These are phyloP conservation scores for Wakefieldia striispora DNA, from an alignment of 768 basidiomycete species.

Conservation along the genomic window DNA sequence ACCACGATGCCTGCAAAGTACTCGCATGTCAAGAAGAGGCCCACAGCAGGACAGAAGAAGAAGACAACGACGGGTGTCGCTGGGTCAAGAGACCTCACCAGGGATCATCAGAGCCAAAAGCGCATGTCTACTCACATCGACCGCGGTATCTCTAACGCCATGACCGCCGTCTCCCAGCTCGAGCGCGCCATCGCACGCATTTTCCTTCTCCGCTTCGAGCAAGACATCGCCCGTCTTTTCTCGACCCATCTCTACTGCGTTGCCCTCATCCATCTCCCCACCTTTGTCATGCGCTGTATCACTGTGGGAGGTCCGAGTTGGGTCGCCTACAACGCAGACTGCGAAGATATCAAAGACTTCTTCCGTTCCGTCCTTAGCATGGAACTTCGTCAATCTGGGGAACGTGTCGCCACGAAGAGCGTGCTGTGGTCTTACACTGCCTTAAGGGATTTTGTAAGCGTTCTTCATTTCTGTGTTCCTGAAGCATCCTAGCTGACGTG, in stretches of 20 bases:
- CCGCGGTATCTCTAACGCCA: constrained; percentile 52
- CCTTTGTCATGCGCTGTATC: constrained; percentile 63
- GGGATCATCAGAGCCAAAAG: constrained; percentile 33
- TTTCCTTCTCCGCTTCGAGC: constrained; percentile 66
- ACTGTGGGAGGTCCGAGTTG: constrained; percentile 63
- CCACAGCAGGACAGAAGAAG: constrained; percentile 47
- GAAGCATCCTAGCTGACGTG: constrained; percentile 5
- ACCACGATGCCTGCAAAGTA: constrained; percentile 65
- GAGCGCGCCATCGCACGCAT: constrained; percentile 69
- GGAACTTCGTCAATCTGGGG: constrained; percentile 77
- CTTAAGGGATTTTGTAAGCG: constrained; percentile 67
- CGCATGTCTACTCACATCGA: constrained; percentile 50
- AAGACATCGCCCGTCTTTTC: constrained; percentile 73
- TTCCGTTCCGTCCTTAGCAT: constrained; percentile 67
- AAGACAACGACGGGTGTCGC: constrained; percentile 36
- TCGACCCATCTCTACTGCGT: constrained; percentile 67
- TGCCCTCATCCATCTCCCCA: constrained; percentile 64
- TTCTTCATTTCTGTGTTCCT: not conserved
- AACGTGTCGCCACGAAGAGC: constrained; percentile 76
- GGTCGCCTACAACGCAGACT: constrained; percentile 64
- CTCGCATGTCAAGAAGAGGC: constrained; percentile 70
- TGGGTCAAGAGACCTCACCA: constrained; percentile 13
- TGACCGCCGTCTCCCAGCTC: constrained; percentile 61
- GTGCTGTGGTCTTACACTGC: constrained; percentile 80
- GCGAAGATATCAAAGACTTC: constrained; percentile 73